phyloP scores from a whole-genome alignment of 257 asterid species.

The Capsicum pubescens region DNA sequence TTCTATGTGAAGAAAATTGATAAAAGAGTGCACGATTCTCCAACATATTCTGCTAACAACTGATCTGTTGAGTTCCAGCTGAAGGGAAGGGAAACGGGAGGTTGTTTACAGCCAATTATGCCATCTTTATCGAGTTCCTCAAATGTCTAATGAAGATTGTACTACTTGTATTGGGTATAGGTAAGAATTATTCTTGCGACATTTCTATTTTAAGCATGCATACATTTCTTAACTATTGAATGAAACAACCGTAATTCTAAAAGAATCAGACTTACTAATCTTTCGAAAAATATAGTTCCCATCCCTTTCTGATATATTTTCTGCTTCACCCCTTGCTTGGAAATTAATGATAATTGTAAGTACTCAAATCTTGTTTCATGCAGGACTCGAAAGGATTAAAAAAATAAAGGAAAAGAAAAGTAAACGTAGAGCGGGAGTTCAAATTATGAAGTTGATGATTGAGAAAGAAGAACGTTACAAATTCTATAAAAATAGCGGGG shows the following conservation, averaged over 20 bases:
- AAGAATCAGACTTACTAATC: neutral
- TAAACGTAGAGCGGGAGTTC: constrained; percentile 33
- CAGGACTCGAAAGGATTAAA: constrained; percentile 43
- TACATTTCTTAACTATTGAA: neutral
- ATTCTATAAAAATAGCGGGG: constrained; percentile 37
- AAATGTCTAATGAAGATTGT: constrained; percentile 29
- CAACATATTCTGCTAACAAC: neutral
- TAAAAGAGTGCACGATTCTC: neutral
- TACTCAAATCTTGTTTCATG: too few relatives aligned
- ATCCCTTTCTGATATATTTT: neutral
- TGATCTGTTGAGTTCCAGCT: neutral
- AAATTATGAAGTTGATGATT: constrained; percentile 40
- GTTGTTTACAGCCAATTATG: constrained; percentile 32
- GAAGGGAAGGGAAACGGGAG: neutral
- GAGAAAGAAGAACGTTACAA: constrained; percentile 33
- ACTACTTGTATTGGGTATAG: constrained; percentile 34
- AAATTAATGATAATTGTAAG: too few relatives aligned
- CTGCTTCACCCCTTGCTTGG: neutral
- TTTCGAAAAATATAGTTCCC: neutral
- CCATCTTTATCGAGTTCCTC: constrained; percentile 20
- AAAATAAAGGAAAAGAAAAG: constrained; percentile 41
- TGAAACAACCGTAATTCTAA: neutral
- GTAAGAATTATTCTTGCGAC: constrained; percentile 18
- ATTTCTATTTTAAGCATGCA: neutral
- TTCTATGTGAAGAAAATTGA: neutral